Evolutionary conservation across 169 alveolate genomes (phyloP).

Genomic region (Babesia ovata): DNA sequence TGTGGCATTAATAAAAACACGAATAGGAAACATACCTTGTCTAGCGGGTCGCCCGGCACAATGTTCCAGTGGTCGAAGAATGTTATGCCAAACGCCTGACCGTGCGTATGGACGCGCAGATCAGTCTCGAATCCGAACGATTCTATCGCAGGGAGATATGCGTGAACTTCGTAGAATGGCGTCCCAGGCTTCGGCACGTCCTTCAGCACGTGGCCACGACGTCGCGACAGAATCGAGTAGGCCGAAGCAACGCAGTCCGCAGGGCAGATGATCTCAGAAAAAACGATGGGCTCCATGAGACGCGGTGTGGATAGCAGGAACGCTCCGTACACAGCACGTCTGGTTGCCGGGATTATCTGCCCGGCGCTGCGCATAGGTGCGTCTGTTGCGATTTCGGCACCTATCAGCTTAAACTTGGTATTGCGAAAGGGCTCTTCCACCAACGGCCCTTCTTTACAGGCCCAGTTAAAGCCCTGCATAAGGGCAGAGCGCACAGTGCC

Average conservation of each 20-base stretch:
- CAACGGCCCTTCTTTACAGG: slow-evolving; percentile 99
- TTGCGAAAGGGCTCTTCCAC: slow-evolving; percentile 94
- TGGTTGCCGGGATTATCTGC: slow-evolving; percentile 96
- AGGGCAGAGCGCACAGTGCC: slow-evolving; percentile 81
- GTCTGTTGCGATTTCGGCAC: slow-evolving; percentile 88
- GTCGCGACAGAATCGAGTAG: slow-evolving; percentile 87
- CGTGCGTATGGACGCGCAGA: slow-evolving; percentile 93
- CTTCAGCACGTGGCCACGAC: slow-evolving; percentile 90
- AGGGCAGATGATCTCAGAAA: slow-evolving; percentile 95
- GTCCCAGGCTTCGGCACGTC: slow-evolving; percentile 93
- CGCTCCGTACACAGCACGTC: slow-evolving; percentile 97
- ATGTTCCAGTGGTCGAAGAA: slow-evolving; percentile 96
- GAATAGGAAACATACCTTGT: slow-evolving; percentile 76
- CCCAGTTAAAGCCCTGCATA: slow-evolving; percentile 99
- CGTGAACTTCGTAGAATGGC: slow-evolving; percentile 92
- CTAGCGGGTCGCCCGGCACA: slow-evolving; percentile 99
- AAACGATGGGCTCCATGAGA: slow-evolving; percentile 96
- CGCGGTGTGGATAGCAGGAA: slow-evolving; percentile 97
- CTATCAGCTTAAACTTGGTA: slow-evolving; percentile 88
- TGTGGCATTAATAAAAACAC: too few species aligned
- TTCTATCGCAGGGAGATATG: slow-evolving; percentile 97
- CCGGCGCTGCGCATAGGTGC: slow-evolving; percentile 94
- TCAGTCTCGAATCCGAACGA: slow-evolving; percentile 99
- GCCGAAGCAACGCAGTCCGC: slow-evolving; percentile 96
- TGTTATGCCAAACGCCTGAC: slow-evolving; percentile 95